Evolutionary conservation across 2,329 filamentous ascomycete species (phyloP).

Genomic region (Capronia epimyces): DNA sequence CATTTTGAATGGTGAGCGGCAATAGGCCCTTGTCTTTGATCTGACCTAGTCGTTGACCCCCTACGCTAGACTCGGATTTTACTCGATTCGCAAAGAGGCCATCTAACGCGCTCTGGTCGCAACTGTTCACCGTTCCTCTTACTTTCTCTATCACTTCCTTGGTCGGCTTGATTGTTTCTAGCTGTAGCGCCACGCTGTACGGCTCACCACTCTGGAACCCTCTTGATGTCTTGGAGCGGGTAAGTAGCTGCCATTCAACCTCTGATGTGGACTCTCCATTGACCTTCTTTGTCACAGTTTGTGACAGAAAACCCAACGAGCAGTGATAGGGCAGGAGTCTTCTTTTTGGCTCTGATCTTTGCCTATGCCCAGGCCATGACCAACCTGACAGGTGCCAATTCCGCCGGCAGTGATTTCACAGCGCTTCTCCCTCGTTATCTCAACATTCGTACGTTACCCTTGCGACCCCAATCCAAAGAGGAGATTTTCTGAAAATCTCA

Average conservation of each 20-base stretch:
- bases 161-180: constrained; percentile 38
- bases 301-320: constrained; percentile 27
- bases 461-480: neutral
- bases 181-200: constrained; percentile 34
- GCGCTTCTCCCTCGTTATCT: constrained; percentile 23
- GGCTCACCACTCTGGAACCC: constrained; percentile 42
- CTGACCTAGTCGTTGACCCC: too few relatives aligned
- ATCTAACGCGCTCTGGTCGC: constrained; percentile 31
- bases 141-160: constrained; percentile 27
- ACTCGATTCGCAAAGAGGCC: constrained; percentile 59
- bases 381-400: constrained; percentile 45
- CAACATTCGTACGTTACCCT: constrained; percentile 7
- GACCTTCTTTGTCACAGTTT: too few relatives aligned
- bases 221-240: constrained; percentile 39
- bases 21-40: too few relatives aligned
- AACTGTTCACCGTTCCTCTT: constrained; percentile 24
- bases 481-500: constrained; percentile 53
- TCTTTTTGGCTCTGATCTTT: constrained; percentile 45
- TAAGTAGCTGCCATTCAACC: too few relatives aligned
- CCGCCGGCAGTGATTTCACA: constrained; percentile 22
- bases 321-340: constrained; percentile 41
- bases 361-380: constrained; percentile 45
- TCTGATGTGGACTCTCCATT: too few relatives aligned
- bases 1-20: constrained; percentile 59
- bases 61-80: too few relatives aligned